These are phyloP conservation scores for Arctium lappa DNA, from an alignment of 129 eudicot species.

Conservation along the genomic window DNA sequence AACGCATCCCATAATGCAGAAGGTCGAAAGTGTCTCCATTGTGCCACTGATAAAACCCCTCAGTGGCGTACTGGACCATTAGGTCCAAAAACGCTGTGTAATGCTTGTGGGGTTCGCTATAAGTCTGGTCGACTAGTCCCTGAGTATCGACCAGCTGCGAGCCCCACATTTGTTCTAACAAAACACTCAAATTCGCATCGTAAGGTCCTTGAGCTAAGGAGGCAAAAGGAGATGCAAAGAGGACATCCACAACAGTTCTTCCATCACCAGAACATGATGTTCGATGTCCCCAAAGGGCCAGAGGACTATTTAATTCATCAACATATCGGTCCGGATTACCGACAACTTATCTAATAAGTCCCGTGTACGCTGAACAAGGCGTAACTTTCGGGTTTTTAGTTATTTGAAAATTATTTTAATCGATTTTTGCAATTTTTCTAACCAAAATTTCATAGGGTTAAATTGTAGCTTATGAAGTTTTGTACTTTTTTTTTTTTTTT, in stretches of 20 bases:
- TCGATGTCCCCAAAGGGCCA: conserved; percentile 43
- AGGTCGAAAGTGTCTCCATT: conserved; percentile 75
- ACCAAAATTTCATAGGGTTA: conserved; percentile 25
- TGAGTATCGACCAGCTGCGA: conserved; percentile 86
- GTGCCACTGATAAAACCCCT: conserved; percentile 93
- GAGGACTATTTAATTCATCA: conserved; percentile 92
- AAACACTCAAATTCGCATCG: conserved; percentile 96
- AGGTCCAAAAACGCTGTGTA: conserved; percentile 93
- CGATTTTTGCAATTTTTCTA: conserved; percentile 11
- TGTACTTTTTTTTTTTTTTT: conserved; percentile 19
- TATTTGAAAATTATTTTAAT: conserved; percentile 15
- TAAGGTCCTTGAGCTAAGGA: conserved; percentile 77
- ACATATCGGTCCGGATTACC: conserved; percentile 65
- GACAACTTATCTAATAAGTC: conserved; percentile 50
- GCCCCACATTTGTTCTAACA: conserved; percentile 81
- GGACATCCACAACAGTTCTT: conserved; percentile 41
- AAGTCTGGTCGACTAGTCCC: conserved; percentile 92
- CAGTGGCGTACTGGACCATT: conserved; percentile 96
- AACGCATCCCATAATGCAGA: conserved; percentile 22
- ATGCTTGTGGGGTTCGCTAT: conserved; percentile 90
- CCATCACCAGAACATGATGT: conserved; percentile 57
- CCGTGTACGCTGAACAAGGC: conserved; percentile 1
- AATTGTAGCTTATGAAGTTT: conserved; percentile 36
- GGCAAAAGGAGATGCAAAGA: conserved; percentile 69
- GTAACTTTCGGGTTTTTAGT: conserved; percentile 6